Percentiles rank a stretch among this genome's conserved stretches.
Conservation (phyloP, 2,329 filamentous ascomycete genomes). For the Allantophomopsis cytisporea region DNA sequence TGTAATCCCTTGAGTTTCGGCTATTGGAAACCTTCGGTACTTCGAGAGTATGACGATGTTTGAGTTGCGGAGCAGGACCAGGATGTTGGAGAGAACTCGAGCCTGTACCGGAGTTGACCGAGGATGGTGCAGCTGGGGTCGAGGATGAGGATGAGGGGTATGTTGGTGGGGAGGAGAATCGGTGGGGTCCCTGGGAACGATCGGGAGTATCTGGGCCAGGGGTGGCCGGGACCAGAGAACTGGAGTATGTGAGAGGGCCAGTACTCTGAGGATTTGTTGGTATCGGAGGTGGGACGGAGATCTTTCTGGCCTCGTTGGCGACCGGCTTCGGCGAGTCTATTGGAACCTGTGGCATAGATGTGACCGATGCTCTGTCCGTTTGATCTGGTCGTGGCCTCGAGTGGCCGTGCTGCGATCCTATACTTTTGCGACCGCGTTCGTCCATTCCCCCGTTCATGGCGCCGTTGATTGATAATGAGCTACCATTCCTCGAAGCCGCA, state of each 20-base stretch:
- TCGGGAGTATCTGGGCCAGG: slow-evolving; percentile 11
- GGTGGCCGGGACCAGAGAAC: slow-evolving; percentile 14
- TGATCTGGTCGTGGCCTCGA: slow-evolving; percentile 7
- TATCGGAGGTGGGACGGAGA: slow-evolving; percentile 10
- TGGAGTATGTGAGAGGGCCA: slow-evolving; percentile 16
- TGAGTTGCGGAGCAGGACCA: slow-evolving; percentile 39
- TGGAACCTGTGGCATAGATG: slow-evolving; percentile 8
- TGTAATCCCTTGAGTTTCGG: slow-evolving; percentile 60
- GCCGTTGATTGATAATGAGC: slow-evolving; percentile 15
- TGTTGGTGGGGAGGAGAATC: slow-evolving; percentile 52
- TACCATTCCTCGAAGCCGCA: slow-evolving; percentile 12
- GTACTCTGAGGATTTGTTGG: slow-evolving; percentile 16
- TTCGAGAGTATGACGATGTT: slow-evolving; percentile 79
- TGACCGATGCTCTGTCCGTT: slow-evolving; percentile 1
- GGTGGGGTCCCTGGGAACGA: slow-evolving; percentile 28
- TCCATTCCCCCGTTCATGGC: slow-evolving; percentile 8
- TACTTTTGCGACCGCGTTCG: slow-evolving; percentile 17
- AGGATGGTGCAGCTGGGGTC: slow-evolving; percentile 23
- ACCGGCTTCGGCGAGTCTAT: slow-evolving; percentile 5
- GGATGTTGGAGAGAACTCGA: slow-evolving; percentile 24
- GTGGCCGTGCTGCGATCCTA: slow-evolving; percentile 11
- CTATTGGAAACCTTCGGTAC: slow-evolving; percentile 59
- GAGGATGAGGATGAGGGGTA: slow-evolving; percentile 29
- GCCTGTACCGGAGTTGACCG: slow-evolving; percentile 32
- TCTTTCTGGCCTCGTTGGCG: slow-evolving; percentile 7